phyloP scores from a whole-genome alignment of 2,329 filamentous ascomycete genomes.

The Fusarium bulbicola region DNA sequence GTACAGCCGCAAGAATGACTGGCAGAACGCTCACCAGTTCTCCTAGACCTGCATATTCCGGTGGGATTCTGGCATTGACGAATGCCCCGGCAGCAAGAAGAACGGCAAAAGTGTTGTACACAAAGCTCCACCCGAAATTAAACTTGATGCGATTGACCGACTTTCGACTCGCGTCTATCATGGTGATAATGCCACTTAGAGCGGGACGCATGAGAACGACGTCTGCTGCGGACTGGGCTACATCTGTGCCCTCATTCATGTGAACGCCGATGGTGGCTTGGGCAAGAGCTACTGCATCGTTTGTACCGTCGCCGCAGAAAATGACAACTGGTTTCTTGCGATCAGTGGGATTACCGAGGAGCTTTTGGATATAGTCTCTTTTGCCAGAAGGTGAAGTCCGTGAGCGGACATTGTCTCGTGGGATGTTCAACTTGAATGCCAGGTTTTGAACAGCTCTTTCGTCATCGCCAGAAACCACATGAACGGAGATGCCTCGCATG shows the following conservation, averaged over 20 bases:
- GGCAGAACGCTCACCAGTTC: constrained; percentile 80
- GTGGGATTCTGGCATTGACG: constrained; percentile 61
- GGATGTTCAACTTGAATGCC: constrained; percentile 53
- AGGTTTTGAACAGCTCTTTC: constrained; percentile 56
- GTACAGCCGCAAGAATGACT: constrained; percentile 58
- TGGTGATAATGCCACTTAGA: constrained; percentile 64
- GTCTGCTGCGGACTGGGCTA: constrained; percentile 74
- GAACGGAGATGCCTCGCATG: constrained; percentile 52
- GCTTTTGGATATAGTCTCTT: constrained; percentile 52
- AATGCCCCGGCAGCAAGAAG: constrained; percentile 73
- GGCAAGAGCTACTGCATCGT: constrained; percentile 78
- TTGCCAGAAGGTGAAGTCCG: constrained; percentile 58
- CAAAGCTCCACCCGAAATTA: constrained; percentile 75
- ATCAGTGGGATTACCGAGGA: constrained; percentile 41
- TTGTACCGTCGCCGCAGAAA: constrained; percentile 82
- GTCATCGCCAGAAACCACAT: constrained; percentile 64
- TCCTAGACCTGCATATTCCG: constrained; percentile 73
- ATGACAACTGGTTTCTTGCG: constrained; percentile 58
- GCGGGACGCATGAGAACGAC: constrained; percentile 70
- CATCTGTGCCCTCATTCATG: constrained; percentile 68
- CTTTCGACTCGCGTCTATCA: constrained; percentile 63
- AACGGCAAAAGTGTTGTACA: constrained; percentile 77
- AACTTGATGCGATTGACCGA: constrained; percentile 63
- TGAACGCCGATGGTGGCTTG: constrained; percentile 77
- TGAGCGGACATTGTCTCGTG: constrained; percentile 49